These are phyloP conservation scores for Ogataea pini DNA, from an alignment of 805 yeast species.

Conservation along the genomic window DNA sequence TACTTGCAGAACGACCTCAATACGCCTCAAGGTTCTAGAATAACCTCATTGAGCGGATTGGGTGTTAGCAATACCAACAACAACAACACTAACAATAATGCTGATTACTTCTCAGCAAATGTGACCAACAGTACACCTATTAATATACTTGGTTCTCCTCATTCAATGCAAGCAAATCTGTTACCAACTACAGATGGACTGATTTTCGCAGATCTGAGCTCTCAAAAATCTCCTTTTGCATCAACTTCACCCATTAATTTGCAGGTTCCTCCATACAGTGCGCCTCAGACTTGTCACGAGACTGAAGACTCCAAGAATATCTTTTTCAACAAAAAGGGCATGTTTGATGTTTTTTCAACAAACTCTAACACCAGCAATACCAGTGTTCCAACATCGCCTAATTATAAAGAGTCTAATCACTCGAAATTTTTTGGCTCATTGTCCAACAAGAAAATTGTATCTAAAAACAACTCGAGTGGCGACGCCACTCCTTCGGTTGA, in stretches of 20 bases:
- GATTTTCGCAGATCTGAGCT: conserved; percentile 17
- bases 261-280: conserved; percentile 11
- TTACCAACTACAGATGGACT: conserved; percentile 9
- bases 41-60: conserved; percentile 2
- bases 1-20: conserved; percentile 6
- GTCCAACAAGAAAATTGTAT: conserved; percentile 14
- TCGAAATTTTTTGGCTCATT: conserved; percentile 26
- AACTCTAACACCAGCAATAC: conserved; percentile 19
- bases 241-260: conserved; percentile 17
- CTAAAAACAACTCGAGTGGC: conserved; percentile 15
- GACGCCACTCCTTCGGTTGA: conserved; percentile 15
- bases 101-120: conserved; percentile 4
- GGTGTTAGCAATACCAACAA: not conserved
- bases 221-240: conserved; percentile 22
- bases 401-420: conserved; percentile 16
- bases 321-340: conserved; percentile 16
- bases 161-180: conserved; percentile 6
- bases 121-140: conserved; percentile 6
- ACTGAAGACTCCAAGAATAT: conserved; percentile 17
- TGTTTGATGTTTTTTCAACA: conserved; percentile 23
- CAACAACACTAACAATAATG: not conserved
- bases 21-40: conserved; percentile 10
- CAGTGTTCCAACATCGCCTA: conserved; percentile 25
- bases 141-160: conserved; percentile 9
- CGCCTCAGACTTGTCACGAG: conserved; percentile 6